Evolutionary conservation across 345 rosid genomes (phyloP).

Genomic region (Raphanus sativus): DNA sequence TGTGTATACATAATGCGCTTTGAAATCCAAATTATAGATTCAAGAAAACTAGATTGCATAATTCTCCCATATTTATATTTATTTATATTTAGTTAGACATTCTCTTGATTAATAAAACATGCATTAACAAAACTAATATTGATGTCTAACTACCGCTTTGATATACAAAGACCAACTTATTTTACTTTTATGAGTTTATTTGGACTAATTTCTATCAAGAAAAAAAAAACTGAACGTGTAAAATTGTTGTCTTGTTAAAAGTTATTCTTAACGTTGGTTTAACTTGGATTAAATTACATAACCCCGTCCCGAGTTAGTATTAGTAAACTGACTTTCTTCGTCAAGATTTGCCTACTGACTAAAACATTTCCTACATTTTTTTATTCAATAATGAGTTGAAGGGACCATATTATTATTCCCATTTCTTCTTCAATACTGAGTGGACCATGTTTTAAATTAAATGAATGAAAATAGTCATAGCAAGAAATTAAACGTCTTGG

Average conservation of each 20-base stretch:
- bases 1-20: conserved; percentile 7
- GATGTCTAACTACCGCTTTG: not conserved
- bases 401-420: not conserved
- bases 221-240: not conserved
- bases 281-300: too few relatives aligned
- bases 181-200: not conserved
- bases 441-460: not conserved
- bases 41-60: not conserved
- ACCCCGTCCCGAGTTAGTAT: too few relatives aligned
- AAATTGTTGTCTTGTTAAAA: not conserved
- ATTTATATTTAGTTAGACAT: not conserved
- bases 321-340: too few relatives aligned
- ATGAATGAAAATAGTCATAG: conserved; percentile 2
- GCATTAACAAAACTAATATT: not conserved
- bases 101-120: not conserved
- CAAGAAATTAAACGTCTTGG: conserved; percentile 1
- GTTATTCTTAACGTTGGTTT: too few relatives aligned
- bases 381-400: conserved; percentile 6
- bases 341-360: too few relatives aligned
- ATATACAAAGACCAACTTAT: not conserved
- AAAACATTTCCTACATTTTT: not conserved
- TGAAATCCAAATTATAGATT: not conserved
- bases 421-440: not conserved
- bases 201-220: not conserved
- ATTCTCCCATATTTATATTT: too few relatives aligned